A percentile compares a stretch with the other conserved stretches of the same genome.
phyloP scores from a whole-genome alignment of 257 asterid genomes.

The Solanum habrochaites region DNA sequence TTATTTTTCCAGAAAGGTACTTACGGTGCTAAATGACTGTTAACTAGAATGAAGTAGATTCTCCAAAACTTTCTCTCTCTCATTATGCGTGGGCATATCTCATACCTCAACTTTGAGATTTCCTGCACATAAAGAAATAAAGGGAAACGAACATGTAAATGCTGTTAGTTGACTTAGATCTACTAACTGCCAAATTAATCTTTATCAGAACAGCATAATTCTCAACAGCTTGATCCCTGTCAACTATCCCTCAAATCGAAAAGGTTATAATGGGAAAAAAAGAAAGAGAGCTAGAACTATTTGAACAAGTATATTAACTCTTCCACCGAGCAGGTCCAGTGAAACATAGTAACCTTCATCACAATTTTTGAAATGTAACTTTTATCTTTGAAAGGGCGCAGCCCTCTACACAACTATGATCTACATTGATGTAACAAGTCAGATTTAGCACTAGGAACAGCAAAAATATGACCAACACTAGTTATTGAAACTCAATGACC shows the following conservation, averaged over 20 bases:
- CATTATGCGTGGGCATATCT: slow-evolving; percentile 81
- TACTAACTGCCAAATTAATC: background rate
- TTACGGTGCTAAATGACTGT: slow-evolving; percentile 70
- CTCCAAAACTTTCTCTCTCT: slow-evolving; percentile 93
- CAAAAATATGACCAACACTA: background rate
- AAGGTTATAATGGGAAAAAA: background rate
- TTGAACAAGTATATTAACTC: background rate
- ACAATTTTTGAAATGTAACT: background rate
- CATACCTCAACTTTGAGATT: slow-evolving; percentile 68
- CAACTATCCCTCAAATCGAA: background rate
- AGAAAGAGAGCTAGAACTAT: background rate
- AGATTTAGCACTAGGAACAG: background rate
- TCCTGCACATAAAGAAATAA: slow-evolving; percentile 38
- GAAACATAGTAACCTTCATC: background rate
- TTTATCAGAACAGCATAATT: background rate
- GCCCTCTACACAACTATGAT: background rate
- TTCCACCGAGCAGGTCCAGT: background rate
- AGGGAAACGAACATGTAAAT: background rate
- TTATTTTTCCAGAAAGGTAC: slow-evolving; percentile 17
- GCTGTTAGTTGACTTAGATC: background rate
- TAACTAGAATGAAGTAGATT: slow-evolving; percentile 83
- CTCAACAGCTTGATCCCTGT: background rate
- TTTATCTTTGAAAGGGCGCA: background rate
- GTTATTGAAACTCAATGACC: background rate
- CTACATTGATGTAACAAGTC: background rate